Percentiles rank a stretch among this genome's conserved stretches.
These are phyloP conservation scores for Postia placenta DNA, from an alignment of 768 basidiomycete genomes.

Conservation along the genomic window DNA sequence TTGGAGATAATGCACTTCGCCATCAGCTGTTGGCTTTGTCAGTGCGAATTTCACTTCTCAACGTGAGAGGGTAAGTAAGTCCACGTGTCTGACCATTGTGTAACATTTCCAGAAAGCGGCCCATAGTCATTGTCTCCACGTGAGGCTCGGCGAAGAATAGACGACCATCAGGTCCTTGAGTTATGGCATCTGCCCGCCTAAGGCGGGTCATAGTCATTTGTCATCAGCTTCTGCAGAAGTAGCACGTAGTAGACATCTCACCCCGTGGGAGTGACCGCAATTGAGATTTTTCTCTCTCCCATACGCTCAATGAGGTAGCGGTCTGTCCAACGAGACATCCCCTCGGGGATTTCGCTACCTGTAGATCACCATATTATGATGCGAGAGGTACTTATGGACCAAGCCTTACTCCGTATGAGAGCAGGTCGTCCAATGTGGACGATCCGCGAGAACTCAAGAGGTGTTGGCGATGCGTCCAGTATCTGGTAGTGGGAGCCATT, in stretches of 20 bases:
- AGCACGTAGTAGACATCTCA: too few relatives aligned
- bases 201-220: too few relatives aligned
- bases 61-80: background rate
- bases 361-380: slow-evolving; percentile 3
- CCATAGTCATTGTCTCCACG: slow-evolving; percentile 62
- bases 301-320: slow-evolving; percentile 53
- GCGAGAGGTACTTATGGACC: too few relatives aligned
- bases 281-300: slow-evolving; percentile 50
- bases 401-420: slow-evolving; percentile 54
- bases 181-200: slow-evolving; percentile 76
- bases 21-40: background rate
- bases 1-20: slow-evolving; percentile 67
- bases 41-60: background rate
- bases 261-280: slow-evolving; percentile 86
- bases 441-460: slow-evolving; percentile 64
- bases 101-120: slow-evolving; percentile 40
- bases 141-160: slow-evolving; percentile 75
- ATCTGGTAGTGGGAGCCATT: slow-evolving; percentile 50
- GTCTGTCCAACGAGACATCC: slow-evolving; percentile 54
- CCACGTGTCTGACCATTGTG: slow-evolving; percentile 28
- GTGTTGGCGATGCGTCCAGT: slow-evolving; percentile 50
- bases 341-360: slow-evolving; percentile 43
- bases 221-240: background rate
- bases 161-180: slow-evolving; percentile 41
- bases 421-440: slow-evolving; percentile 68